Evolutionary conservation across 2,329 filamentous ascomycete species (phyloP).

Genomic region (Zelopaecilomyces penicillatus): DNA sequence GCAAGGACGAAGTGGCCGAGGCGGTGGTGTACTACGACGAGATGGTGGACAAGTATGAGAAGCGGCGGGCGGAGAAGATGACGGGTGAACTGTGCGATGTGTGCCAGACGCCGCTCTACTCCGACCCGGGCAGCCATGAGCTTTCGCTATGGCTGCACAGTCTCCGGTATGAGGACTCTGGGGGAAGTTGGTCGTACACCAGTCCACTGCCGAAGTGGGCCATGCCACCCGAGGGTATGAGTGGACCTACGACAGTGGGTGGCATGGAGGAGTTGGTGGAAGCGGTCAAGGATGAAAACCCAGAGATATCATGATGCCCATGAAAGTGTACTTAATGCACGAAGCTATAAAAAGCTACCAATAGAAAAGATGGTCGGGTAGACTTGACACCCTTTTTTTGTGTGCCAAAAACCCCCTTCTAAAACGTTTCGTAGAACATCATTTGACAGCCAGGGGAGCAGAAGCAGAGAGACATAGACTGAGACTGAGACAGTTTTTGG

Average conservation of each 20-base stretch:
- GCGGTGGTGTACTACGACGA: conserved; percentile 90
- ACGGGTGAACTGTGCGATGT: conserved; percentile 73
- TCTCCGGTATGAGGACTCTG: conserved; percentile 75
- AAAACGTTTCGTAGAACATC: too few species aligned
- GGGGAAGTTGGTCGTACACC: conserved; percentile 78
- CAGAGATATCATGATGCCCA: conserved; percentile 23
- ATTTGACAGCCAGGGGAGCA: too few species aligned
- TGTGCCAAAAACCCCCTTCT: too few species aligned
- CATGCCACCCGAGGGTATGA: conserved; percentile 63
- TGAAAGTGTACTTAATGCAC: too few species aligned
- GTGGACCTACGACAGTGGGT: conserved; percentile 62
- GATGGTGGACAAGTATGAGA: conserved; percentile 84
- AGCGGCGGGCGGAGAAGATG: conserved; percentile 86
- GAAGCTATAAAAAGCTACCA: too few species aligned
- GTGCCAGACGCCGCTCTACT: conserved; percentile 85
- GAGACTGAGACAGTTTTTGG: too few species aligned
- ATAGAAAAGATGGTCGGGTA: too few species aligned
- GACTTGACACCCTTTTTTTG: too few species aligned
- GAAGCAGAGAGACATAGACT: too few species aligned
- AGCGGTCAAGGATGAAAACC: conserved; percentile 40
- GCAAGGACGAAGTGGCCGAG: conserved; percentile 85
- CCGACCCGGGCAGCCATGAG: conserved; percentile 83
- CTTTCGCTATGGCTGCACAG: conserved; percentile 91
- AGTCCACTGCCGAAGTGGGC: conserved; percentile 84
- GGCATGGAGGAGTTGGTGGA: conserved; percentile 51